Evolutionary conservation across 805 yeast species (phyloP), one percentile per base, ranked within the genome.

Genomic region (Candida andamanensis): DNA sequence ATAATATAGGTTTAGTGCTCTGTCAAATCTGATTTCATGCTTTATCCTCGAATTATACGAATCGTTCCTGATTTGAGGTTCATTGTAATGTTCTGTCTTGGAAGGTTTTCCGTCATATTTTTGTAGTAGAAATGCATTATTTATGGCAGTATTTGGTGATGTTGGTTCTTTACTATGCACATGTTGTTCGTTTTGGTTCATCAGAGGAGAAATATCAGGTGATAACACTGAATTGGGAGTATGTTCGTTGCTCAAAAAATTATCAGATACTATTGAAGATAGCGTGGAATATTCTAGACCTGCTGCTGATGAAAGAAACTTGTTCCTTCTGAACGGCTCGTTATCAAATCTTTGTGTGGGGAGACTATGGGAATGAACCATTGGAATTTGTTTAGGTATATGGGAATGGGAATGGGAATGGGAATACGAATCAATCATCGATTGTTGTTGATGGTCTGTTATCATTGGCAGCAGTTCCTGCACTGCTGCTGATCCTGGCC

Each of bases 231-330:
- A 60, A 26, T 45, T 53, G 6, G 71, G 70, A 2, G 70, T 58
- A 6, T 39, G 37, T 24, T 41, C 46, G 17, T 33, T 35, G 8
- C 34, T 32, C 14, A 27, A 33, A 29, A 56, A 47, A 37, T 60
- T 69, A 30, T 73, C 76, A 21, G 74, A 75, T 22, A 79, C 67
- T 30, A 82, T 80, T 38, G 69, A 75, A 6, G 86, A 79, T 18
- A 82, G 56, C 3, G 81, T 76, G 3, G 85, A 70, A 45, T 82
- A 81, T 45, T 82, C 92, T 31, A 79, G 60, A 46, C 79, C 81
- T 0, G 85, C 87, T 1, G 92, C 87, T 21, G 73, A 63, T 1
- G 86, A 78, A 38, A 80, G 49, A 45, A 81, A 81, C 38, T 72
- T 65, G 46, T 46, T 73, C 45, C 56, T 11, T 11, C 8, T 11